Evolutionary conservation across 2,329 filamentous ascomycete genomes (phyloP), one percentile per base, ranked within the genome.

Genomic region (Microsporum canis): DNA sequence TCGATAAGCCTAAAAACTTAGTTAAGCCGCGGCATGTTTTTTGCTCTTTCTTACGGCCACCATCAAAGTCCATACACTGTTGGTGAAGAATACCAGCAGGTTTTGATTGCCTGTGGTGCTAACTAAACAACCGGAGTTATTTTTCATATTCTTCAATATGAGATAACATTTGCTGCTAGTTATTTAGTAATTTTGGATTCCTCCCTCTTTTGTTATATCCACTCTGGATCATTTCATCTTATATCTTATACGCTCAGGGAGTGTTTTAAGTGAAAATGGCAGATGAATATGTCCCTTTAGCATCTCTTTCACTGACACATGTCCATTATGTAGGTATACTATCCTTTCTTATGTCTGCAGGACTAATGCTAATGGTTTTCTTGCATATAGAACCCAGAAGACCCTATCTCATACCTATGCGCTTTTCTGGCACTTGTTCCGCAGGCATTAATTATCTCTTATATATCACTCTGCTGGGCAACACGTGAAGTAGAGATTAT

Each of bases 401-500:
- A 97, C 76, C 83, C 82, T 60, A 63, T 96, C 68, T 97, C 94
- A 57, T 89, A 91, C 76, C 72, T 90, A 56, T 96, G 89, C 74
- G 94, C 94, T 68, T 96, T 89, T 83, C 88, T 99, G 62, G 91
- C 95, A 65, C 88, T 99, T 62, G 83, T 96, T 60, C 94, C 94
- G 0, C 94, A 99, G 74, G 91, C 87, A 27, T 84, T 99, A 64
- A 91, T 89, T 73, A 82, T 99, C 69, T 84, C 89, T 68, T 99
- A 99, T 75, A 88, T 85, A 36, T 94, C 92, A 27, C 81, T 99
- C 63, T 85, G 95, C 72, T 94, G 91, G 86, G 88, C 89, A 63
- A 90, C 91, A 41, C 88, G 94, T 71, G 94, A 99, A 76, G 82
- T 87, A 69, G 94, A 99, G 73, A 86, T 99, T 49, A 76, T 86